Evolutionary conservation across 2,329 filamentous ascomycete genomes (phyloP).

Genomic region (Paecilomyces variotii): DNA sequence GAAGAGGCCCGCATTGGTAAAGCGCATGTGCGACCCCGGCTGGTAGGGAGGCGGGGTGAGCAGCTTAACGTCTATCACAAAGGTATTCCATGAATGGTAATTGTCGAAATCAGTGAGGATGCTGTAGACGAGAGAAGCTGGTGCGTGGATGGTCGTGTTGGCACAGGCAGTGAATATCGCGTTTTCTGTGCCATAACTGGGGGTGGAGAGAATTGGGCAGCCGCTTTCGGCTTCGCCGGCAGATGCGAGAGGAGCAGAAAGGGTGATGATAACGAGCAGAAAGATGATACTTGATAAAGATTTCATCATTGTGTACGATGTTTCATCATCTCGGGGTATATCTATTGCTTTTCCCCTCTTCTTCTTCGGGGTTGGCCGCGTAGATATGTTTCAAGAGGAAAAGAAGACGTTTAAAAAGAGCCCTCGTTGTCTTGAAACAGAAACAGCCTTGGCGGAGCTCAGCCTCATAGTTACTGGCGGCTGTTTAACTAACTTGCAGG

Average conservation of each 20-base stretch:
- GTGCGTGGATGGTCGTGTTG: conserved; percentile 1
- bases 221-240: background rate
- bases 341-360: background rate
- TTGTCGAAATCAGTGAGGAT: conserved; percentile 1
- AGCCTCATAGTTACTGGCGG: too few relatives aligned
- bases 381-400: background rate
- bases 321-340: background rate
- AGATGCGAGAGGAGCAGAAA: background rate
- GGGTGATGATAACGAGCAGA: background rate
- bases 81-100: conserved; percentile 2
- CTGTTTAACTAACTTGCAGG: background rate
- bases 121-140: background rate
- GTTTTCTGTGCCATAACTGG: conserved; percentile 1
- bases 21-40: conserved; percentile 1
- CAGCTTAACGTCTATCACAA: conserved; percentile 1
- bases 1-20: background rate
- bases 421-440: too few relatives aligned
- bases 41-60: background rate
- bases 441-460: too few relatives aligned
- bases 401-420: too few relatives aligned
- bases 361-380: background rate
- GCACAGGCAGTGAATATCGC: conserved; percentile 1
- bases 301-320: background rate
- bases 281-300: background rate
- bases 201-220: conserved; percentile 1